A percentile compares a stretch with the other conserved stretches of the same genome.
Evolutionary conservation across 305 asterid species (phyloP).

Genomic region (Ajuga reptans): DNA sequence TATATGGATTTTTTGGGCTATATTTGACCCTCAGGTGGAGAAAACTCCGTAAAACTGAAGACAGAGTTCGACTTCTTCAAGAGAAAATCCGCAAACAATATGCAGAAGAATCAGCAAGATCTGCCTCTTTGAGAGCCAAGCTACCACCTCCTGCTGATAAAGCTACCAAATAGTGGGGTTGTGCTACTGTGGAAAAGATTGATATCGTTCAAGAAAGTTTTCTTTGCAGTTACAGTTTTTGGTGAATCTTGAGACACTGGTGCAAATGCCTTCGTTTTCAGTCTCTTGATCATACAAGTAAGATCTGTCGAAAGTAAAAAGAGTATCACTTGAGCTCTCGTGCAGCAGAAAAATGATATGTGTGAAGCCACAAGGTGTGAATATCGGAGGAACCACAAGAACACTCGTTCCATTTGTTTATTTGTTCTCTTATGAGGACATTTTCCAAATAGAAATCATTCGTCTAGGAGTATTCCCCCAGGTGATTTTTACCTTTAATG

Average conservation of each 20-base stretch:
- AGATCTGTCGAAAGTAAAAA: too few relatives aligned
- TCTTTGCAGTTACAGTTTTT: background rate
- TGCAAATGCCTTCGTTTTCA: background rate
- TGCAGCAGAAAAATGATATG: too few relatives aligned
- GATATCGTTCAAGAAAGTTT: background rate
- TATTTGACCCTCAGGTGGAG: background rate
- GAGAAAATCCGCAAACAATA: background rate
- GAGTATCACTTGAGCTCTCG: too few relatives aligned
- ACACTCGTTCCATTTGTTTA: too few relatives aligned
- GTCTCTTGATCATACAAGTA: too few relatives aligned
- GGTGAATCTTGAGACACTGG: background rate
- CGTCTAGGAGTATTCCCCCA: too few relatives aligned
- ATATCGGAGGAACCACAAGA: too few relatives aligned
- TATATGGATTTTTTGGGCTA: background rate
- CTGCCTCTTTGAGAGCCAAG: background rate
- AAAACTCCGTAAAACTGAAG: background rate
- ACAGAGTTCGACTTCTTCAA: slow-evolving; percentile 12
- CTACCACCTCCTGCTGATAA: background rate
- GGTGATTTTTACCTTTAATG: too few relatives aligned
- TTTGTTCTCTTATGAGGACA: too few relatives aligned
- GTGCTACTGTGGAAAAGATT: background rate
- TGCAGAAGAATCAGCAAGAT: background rate
- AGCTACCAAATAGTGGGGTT: background rate
- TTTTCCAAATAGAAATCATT: too few relatives aligned
- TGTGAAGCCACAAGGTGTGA: too few relatives aligned